These are phyloP conservation scores for Dioscorea cayenensis DNA, from an alignment of 116 monocot species.

Conservation along the genomic window DNA sequence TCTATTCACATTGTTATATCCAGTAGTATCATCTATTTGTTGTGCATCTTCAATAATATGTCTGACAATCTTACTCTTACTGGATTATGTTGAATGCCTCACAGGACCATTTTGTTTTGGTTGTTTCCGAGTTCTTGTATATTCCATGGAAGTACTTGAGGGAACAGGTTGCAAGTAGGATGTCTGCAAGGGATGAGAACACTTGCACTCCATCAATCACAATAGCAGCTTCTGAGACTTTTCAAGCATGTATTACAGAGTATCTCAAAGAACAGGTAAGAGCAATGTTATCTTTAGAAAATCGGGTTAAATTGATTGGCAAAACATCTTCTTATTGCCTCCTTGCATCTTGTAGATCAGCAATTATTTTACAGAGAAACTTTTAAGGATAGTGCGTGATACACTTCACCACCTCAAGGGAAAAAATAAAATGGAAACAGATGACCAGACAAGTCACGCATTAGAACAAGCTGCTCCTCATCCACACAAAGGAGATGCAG, in stretches of 20 bases:
- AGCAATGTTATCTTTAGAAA: background rate
- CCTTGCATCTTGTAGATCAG: conserved; percentile 51
- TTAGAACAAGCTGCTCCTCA: conserved; percentile 16
- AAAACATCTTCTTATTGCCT: background rate
- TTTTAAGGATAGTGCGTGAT: conserved; percentile 69
- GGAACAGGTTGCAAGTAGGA: conserved; percentile 33
- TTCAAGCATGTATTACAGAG: conserved; percentile 46
- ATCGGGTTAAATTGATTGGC: background rate
- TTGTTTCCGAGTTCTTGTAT: conserved; percentile 83
- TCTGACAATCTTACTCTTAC: too few relatives aligned
- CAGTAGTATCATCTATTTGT: too few relatives aligned
- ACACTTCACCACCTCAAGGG: conserved; percentile 54
- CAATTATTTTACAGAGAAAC: conserved; percentile 81
- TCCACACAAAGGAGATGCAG: conserved; percentile 46
- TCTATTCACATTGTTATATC: too few relatives aligned
- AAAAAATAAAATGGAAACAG: conserved; percentile 15
- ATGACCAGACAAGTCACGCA: conserved; percentile 12
- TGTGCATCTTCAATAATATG: too few relatives aligned
- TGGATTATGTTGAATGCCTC: background rate
- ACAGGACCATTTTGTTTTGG: conserved; percentile 88
- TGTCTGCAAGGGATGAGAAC: conserved; percentile 22
- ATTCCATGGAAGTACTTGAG: conserved; percentile 76
- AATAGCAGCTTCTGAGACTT: conserved; percentile 54
- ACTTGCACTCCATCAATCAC: conserved; percentile 71
- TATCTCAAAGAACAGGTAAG: conserved; percentile 77